These are phyloP conservation scores for Tolypocladium tundrense DNA, from an alignment of 2,329 filamentous ascomycete species.

Conservation along the genomic window DNA sequence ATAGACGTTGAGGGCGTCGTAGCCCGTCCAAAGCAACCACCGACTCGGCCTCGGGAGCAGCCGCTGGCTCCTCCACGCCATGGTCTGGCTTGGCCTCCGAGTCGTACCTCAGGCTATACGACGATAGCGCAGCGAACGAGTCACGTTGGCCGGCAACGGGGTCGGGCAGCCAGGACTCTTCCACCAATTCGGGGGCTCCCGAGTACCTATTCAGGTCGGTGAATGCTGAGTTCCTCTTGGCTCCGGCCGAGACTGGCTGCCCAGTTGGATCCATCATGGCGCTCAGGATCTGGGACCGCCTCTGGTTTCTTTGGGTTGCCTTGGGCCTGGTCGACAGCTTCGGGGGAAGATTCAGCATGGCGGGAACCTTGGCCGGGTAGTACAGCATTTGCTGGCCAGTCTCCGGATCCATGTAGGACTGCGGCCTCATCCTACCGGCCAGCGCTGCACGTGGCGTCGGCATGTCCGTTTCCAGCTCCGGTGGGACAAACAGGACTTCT, in stretches of 20 bases:
- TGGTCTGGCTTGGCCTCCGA: conserved; percentile 8
- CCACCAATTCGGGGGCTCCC: conserved; percentile 8
- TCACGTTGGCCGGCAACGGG: conserved; percentile 28
- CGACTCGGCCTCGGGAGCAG: conserved; percentile 4
- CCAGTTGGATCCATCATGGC: conserved; percentile 34
- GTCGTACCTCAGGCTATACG: conserved; percentile 11
- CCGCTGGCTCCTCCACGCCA: conserved; percentile 2
- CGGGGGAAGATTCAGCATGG: conserved; percentile 85
- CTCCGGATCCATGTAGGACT: conserved; percentile 51
- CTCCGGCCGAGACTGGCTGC: conserved; percentile 1
- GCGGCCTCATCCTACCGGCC: conserved; percentile 27
- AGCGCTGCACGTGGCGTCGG: conserved; percentile 14
- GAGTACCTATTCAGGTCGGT: conserved; percentile 8
- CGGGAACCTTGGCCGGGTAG: conserved; percentile 89
- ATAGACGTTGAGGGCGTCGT: conserved; percentile 22
- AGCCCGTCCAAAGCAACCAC: conserved; percentile 12
- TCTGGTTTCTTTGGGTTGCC: conserved; percentile 52
- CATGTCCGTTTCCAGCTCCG: conserved; percentile 8
- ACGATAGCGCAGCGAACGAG: conserved; percentile 22
- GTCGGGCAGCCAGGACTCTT: conserved; percentile 35
- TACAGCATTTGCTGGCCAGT: conserved; percentile 78
- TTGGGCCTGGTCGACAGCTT: conserved; percentile 69
- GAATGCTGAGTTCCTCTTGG: conserved; percentile 13
- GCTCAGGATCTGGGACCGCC: conserved; percentile 63
- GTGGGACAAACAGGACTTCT: conserved; percentile 12